Evolutionary conservation across 495 filamentous ascomycete genomes (phyloP).

Genomic region (Aspergillus haitiensis): DNA sequence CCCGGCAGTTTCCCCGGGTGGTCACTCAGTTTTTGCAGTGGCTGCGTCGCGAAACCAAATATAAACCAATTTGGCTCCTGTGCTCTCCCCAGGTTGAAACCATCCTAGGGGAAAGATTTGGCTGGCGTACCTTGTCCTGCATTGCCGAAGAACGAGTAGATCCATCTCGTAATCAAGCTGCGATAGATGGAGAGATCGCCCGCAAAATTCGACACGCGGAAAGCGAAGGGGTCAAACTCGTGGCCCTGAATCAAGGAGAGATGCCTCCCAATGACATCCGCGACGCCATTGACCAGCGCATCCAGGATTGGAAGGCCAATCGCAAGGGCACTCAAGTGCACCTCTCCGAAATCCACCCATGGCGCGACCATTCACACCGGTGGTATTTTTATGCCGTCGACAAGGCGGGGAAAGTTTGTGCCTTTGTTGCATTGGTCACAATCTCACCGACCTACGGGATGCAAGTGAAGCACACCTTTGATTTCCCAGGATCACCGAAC

Average conservation of each 20-base stretch:
- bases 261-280: constrained; percentile 61
- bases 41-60: constrained; percentile 66
- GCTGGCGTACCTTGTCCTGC: constrained; percentile 81
- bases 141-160: constrained; percentile 82
- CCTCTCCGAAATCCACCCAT: constrained; percentile 79
- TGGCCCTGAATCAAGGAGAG: constrained; percentile 61
- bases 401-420: constrained; percentile 64
- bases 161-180: constrained; percentile 54
- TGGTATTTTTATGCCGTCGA: constrained; percentile 77
- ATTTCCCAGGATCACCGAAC: constrained; percentile 75
- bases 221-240: constrained; percentile 72
- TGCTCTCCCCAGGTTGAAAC: constrained; percentile 67
- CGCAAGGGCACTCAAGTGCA: constrained; percentile 84
- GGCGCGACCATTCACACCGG: constrained; percentile 74
- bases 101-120: constrained; percentile 69
- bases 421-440: constrained; percentile 71
- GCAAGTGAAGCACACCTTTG: constrained; percentile 86
- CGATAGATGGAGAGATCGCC: constrained; percentile 58
- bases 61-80: constrained; percentile 81
- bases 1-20: constrained; percentile 65
- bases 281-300: constrained; percentile 64
- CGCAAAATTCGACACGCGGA: constrained; percentile 76
- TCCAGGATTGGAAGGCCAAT: constrained; percentile 73
- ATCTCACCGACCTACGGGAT: constrained; percentile 74
- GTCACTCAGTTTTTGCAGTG: constrained; percentile 70